A percentile compares a stretch with the other conserved stretches of the same genome.
These are phyloP conservation scores for Cenchrus purpureus DNA, from an alignment of 176 grass and related monocot species.

Conservation along the genomic window DNA sequence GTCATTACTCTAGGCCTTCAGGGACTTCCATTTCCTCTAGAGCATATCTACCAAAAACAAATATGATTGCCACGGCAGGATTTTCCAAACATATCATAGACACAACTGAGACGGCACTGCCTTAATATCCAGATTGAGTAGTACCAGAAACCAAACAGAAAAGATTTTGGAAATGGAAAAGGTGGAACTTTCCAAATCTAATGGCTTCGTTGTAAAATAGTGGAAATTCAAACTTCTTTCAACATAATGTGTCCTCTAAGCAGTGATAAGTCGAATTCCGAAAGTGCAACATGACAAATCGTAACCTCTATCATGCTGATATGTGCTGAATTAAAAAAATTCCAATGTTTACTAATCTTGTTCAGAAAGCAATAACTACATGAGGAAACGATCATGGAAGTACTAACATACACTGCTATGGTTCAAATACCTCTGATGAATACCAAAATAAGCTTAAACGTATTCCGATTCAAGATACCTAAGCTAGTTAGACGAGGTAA, in stretches of 20 bases:
- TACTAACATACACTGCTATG: conserved; percentile 25
- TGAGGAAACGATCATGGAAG: not conserved
- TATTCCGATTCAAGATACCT: conserved; percentile 14
- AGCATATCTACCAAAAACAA: too few species aligned
- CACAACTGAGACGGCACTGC: not conserved
- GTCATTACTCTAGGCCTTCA: conserved; percentile 1
- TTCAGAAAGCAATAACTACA: conserved; percentile 15
- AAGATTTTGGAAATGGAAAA: not conserved
- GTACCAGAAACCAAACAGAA: not conserved
- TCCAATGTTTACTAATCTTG: not conserved
- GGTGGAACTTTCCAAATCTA: not conserved
- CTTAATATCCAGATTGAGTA: not conserved
- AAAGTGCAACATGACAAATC: not conserved
- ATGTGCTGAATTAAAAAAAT: conserved; percentile 21
- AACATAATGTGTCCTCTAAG: not conserved
- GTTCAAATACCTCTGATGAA: conserved; percentile 15
- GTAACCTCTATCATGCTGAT: not conserved
- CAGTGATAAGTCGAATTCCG: not conserved
- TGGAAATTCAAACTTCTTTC: not conserved
- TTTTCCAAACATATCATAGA: not conserved
- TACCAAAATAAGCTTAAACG: not conserved
- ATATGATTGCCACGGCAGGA: too few species aligned
- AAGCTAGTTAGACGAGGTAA: conserved; percentile 18
- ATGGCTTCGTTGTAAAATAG: not conserved
- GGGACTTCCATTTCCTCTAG: not conserved